Evolutionary conservation across 1,284 basidiomycete genomes (phyloP).

Genomic region (Sporisorium graminicola): DNA sequence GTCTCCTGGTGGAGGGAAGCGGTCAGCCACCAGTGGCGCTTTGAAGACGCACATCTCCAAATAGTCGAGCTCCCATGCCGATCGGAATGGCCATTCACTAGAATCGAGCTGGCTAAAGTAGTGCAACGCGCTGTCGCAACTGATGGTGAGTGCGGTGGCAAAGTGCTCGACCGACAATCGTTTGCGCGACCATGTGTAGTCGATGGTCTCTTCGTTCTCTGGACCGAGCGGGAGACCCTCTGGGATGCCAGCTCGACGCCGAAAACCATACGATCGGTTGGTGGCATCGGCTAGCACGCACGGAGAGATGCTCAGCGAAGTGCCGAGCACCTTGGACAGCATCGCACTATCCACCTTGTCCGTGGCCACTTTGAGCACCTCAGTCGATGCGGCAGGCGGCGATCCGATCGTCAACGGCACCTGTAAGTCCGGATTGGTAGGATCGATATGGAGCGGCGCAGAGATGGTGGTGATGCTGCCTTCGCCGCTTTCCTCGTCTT

Average conservation of each 20-base stretch:
- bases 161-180: conserved; percentile 54
- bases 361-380: conserved; percentile 32
- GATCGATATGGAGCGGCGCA: conserved; percentile 25
- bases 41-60: conserved; percentile 66
- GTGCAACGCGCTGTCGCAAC: conserved; percentile 51
- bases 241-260: conserved; percentile 60
- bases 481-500: conserved; percentile 1
- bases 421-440: conserved; percentile 24
- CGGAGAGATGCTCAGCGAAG: conserved; percentile 45
- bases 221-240: conserved; percentile 57
- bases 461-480: conserved; percentile 19
- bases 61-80: conserved; percentile 68
- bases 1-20: conserved; percentile 63
- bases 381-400: conserved; percentile 22
- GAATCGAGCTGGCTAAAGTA: conserved; percentile 49
- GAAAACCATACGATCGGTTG: conserved; percentile 50
- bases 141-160: conserved; percentile 55
- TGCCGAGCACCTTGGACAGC: conserved; percentile 37
- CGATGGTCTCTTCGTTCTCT: conserved; percentile 54
- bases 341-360: conserved; percentile 34
- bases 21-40: conserved; percentile 49
- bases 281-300: conserved; percentile 58
- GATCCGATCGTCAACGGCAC: conserved; percentile 36
- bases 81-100: conserved; percentile 47
- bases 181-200: conserved; percentile 64